Evolutionary conservation across 108 stramenopile genomes (phyloP), one percentile per base, ranked within the genome.

Genomic region (Cyclotella kingstonii): DNA sequence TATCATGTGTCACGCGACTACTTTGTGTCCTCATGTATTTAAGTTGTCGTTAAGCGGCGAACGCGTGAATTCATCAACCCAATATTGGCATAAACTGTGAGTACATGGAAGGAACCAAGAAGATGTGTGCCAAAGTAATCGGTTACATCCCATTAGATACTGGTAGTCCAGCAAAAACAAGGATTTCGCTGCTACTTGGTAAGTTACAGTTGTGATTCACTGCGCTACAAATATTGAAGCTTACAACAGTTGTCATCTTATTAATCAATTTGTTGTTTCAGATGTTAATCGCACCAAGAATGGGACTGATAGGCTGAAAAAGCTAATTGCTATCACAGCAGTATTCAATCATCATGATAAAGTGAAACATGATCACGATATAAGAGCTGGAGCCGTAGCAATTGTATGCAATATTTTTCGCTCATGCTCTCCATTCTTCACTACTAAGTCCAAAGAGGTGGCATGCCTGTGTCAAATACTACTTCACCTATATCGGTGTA

Each of bases 131-230:
- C 19, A 55, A 40, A 62, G 62, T 72, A 9, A 72, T 72, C 27
- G 70, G 70, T 11, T 72, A 72, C 41, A 63, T 72, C 41, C 70
- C 70, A 38, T 51, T 63, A 56, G 62, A 56, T 23, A 43, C 42
- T 26, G 49, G 50, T n/a, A 44, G 46, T 44, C 62, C 25, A 18
- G 60, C 23, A 22, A 72, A 63, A 28, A 62, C 46, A 11, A 49
- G 70, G 9, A 50, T 72, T 12, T 63, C 61, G 7, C 48, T 59
- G n/a, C 62, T 72, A 15, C 36, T 72, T 42, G 70, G 70, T 72
- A 35, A 64, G 62, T 56, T 23, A 2, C 19, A 39, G 17, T 18
- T 31, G 38, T 40, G 55, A 7, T 26, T 8, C 36, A 41, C 23
- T 25, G 12, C 22, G 15, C 23, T 21, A 21, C 18, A 5, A 19